Evolutionary conservation across 164 flowering plant genomes (phyloP), one percentile per base, ranked within the genome.

Genomic region (Platanus orientalis): DNA sequence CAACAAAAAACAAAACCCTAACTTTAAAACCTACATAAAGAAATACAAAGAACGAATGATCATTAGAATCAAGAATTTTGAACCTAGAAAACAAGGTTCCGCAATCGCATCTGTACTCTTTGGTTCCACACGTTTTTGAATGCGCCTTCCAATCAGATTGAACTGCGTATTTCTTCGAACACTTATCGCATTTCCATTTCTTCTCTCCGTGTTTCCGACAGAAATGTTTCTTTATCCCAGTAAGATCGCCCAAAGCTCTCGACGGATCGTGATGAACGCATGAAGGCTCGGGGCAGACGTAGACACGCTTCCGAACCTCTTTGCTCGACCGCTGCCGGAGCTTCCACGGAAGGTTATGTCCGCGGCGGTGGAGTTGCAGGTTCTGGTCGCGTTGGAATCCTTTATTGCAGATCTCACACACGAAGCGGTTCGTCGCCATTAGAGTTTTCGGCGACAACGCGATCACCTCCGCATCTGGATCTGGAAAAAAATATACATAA

Each of bases 61-160:
- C 49, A n/a, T 36, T 14, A 36, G 10, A 7, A 36, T 3, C 9
- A 36, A 3, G 1, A 36, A 3, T 36, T 36, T 12, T n/a, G 25
- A 6, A 34, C 97, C 97, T 85, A 2, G 97, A 87, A 62, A 89
- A 92, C 58, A 91, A 29, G 50, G 96, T 87, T 26, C 97, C 97
- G 48, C 97, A 91, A 72, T 91, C 97, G 63, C 97, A 91, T 62
- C 79, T 77, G 59, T 91, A 91, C 74, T 91, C 97, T 56, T 78
- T 62, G 16, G 89, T 80, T 20, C 97, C 97, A 51, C 97, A 91
- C 10, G 87, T 84, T 65, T 89, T 91, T 83, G 78, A 72, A 70
- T 92, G 97, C 7, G 97, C 97, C 62, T 91, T 91, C 92, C 97
- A 91, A 64, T 91, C 97, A 40, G 96, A 89, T 45, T 78, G 86